Percentiles rank a stretch among this genome's conserved stretches.
phyloP scores from a whole-genome alignment of 2,329 filamentous ascomycete species.

The Exophiala viscosa region DNA sequence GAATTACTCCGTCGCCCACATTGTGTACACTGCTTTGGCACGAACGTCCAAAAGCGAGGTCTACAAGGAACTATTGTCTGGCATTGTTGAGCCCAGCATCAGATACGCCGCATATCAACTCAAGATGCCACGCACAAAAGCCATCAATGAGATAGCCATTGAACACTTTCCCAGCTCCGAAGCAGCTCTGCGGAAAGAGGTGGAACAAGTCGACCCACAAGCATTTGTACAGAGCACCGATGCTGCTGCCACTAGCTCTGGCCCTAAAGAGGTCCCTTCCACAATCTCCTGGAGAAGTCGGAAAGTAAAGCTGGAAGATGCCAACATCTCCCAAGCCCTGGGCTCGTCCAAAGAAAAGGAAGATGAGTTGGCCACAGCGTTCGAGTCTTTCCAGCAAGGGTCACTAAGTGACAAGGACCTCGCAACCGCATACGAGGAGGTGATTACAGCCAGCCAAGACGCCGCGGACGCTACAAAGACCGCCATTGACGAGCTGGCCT shows the following conservation, averaged over 20 bases:
- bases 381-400: conserved; percentile 15
- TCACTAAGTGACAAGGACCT: conserved; percentile 58
- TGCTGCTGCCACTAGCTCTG: conserved; percentile 46
- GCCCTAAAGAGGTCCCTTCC: conserved; percentile 57
- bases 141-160: conserved; percentile 73
- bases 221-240: conserved; percentile 55
- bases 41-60: conserved; percentile 66
- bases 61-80: conserved; percentile 79
- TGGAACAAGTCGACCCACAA: conserved; percentile 67
- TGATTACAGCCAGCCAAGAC: conserved; percentile 87
- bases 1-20: conserved; percentile 69
- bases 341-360: conserved; percentile 62
- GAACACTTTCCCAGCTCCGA: conserved; percentile 67
- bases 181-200: conserved; percentile 57
- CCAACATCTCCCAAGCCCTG: conserved; percentile 81
- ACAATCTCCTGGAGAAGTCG: conserved; percentile 82
- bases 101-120: conserved; percentile 92
- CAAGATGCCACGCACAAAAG: conserved; percentile 78
- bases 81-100: conserved; percentile 87
- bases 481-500: conserved; percentile 83
- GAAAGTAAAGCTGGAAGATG: conserved; percentile 85
- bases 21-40: conserved; percentile 77
- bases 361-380: conserved; percentile 40
- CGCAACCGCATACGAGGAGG: conserved; percentile 83
- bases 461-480: conserved; percentile 89